Evolutionary conservation across 1,139 yeast genomes (phyloP).

Genomic region (Suhomyces taliae): DNA sequence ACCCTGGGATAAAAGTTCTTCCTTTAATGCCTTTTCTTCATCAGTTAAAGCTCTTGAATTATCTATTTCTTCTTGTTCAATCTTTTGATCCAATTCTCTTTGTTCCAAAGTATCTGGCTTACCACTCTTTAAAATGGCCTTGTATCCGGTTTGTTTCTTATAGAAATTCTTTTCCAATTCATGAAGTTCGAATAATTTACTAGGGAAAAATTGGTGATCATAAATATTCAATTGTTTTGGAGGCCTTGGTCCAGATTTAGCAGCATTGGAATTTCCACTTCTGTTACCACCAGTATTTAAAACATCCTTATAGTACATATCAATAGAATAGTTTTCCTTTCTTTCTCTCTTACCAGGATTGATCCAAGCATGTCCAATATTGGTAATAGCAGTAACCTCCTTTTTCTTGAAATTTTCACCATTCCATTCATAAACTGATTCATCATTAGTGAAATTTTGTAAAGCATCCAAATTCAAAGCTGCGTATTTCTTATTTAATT

Average conservation of each 20-base stretch:
- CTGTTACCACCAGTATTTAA: slow-evolving; percentile 58
- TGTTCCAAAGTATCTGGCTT: slow-evolving; percentile 41
- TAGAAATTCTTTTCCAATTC: slow-evolving; percentile 67
- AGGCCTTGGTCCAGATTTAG: slow-evolving; percentile 53
- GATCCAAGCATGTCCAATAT: slow-evolving; percentile 59
- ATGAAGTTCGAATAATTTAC: slow-evolving; percentile 57
- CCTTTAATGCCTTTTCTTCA: slow-evolving; percentile 61
- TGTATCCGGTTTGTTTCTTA: slow-evolving; percentile 50
- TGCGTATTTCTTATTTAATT: slow-evolving; percentile 62
- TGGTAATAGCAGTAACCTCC: slow-evolving; percentile 40
- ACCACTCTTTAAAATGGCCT: slow-evolving; percentile 50
- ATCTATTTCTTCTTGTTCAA: slow-evolving; percentile 62
- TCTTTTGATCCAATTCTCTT: slow-evolving; percentile 52
- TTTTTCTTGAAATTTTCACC: slow-evolving; percentile 79
- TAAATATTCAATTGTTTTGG: slow-evolving; percentile 69
- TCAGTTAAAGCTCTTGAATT: slow-evolving; percentile 67
- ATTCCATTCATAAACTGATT: slow-evolving; percentile 82
- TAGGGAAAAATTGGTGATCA: slow-evolving; percentile 74
- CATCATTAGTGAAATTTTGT: slow-evolving; percentile 65
- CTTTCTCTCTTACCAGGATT: slow-evolving; percentile 78
- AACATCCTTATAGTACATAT: slow-evolving; percentile 77
- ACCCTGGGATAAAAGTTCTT: slow-evolving; percentile 55
- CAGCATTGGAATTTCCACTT: slow-evolving; percentile 7
- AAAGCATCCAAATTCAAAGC: slow-evolving; percentile 72
- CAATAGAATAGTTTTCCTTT: slow-evolving; percentile 75